These are phyloP conservation scores for Chlamydomonas sp. DNA, from an alignment of 139 green algal genomes.

Conservation along the genomic window DNA sequence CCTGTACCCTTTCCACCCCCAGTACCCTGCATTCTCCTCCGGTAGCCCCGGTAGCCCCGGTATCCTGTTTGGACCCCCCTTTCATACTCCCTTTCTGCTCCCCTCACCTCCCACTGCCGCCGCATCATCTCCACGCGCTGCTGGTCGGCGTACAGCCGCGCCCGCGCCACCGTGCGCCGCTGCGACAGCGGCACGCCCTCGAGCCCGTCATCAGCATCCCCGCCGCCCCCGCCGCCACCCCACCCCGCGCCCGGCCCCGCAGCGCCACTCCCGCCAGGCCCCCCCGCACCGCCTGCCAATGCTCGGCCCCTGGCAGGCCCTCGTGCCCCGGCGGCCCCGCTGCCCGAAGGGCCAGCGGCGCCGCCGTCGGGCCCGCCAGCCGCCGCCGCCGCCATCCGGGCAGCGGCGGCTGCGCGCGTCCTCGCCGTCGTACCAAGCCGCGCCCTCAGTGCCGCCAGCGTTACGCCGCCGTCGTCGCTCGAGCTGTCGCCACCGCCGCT, in stretches of 20 bases:
- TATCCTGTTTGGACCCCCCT: background rate
- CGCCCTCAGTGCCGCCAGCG: background rate
- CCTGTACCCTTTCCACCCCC: too few species aligned
- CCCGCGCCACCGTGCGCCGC: constrained; percentile 12
- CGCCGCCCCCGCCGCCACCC: background rate
- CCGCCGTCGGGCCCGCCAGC: background rate
- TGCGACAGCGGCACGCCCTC: constrained; percentile 17
- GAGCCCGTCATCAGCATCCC: background rate
- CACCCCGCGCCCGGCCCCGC: background rate
- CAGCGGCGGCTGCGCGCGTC: background rate
- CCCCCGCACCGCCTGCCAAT: background rate
- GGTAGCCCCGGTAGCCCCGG: too few species aligned
- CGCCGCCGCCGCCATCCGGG: background rate
- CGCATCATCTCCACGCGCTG: constrained; percentile 21
- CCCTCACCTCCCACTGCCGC: constrained; percentile 2
- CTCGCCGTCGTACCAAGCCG: background rate
- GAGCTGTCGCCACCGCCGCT: background rate
- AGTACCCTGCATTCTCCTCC: too few species aligned
- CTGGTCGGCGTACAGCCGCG: constrained; percentile 28
- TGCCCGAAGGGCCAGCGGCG: too few species aligned
- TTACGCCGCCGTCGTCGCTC: background rate
- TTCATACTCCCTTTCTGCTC: background rate
- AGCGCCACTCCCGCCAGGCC: background rate
- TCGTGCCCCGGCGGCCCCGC: too few species aligned
- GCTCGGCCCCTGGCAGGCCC: background rate